Conservation (phyloP, 2,329 filamentous ascomycete genomes). For the Nemania sp. region DNA sequence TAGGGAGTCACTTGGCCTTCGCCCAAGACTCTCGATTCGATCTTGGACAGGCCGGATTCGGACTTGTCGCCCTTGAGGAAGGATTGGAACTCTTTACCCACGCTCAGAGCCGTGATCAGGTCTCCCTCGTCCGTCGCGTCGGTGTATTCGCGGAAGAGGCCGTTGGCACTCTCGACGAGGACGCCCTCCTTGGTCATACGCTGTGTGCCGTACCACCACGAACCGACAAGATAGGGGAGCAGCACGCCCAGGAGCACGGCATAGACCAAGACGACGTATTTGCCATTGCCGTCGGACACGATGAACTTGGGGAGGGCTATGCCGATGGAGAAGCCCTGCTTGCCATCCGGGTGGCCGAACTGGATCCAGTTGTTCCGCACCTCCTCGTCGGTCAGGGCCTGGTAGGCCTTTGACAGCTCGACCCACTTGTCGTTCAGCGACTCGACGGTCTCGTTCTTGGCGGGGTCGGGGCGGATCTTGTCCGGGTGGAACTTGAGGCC, state of each 20-base stretch:
- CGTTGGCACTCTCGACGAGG: constrained; percentile 89
- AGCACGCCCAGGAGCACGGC: constrained; percentile 85
- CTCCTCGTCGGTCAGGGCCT: constrained; percentile 95
- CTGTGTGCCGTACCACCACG: constrained; percentile 99
- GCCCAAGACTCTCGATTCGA: constrained; percentile 80
- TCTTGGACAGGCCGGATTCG: constrained; percentile 77
- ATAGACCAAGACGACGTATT: constrained; percentile 92
- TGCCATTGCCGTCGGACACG: constrained; percentile 89
- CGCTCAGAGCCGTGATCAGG: constrained; percentile 79
- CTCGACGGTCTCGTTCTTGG: constrained; percentile 89
- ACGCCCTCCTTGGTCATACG: constrained; percentile 91
- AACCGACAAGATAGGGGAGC: constrained; percentile 89
- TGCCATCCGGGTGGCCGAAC: constrained; percentile 95
- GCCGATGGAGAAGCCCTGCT: constrained; percentile 97
- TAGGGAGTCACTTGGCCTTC: constrained; percentile 57
- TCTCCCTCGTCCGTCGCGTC: constrained; percentile 81
- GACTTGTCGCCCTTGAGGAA: constrained; percentile 77
- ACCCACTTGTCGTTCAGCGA: constrained; percentile 86
- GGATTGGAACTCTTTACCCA: constrained; percentile 82
- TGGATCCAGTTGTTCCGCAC: constrained; percentile 96
- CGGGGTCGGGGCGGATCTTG: constrained; percentile 80
- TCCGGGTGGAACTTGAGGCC: constrained; percentile 90
- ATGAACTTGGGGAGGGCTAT: constrained; percentile 95
- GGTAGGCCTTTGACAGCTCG: constrained; percentile 96
- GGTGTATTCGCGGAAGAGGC: constrained; percentile 90